Conservation (phyloP, 2,329 filamentous ascomycete genomes). For the Fusarium buharicum region DNA sequence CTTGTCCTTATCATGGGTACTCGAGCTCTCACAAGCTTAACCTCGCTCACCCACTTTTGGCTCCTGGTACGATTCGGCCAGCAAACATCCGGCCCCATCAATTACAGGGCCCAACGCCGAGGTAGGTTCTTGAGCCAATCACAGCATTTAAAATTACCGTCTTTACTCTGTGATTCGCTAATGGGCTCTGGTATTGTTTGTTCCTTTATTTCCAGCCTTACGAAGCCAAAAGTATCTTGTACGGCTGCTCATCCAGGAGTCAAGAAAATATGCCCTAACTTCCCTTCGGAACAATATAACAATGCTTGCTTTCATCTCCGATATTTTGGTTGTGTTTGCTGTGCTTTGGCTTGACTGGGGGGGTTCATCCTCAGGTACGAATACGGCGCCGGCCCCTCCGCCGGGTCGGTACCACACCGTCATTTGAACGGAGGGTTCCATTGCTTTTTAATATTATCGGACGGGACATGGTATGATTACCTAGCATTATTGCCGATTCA, state of each 20-base stretch:
- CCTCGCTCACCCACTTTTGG: background rate
- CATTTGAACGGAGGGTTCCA: conserved; percentile 25
- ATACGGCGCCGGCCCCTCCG: conserved; percentile 33
- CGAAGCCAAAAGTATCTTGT: too few relatives aligned
- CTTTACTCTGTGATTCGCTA: conserved; percentile 42
- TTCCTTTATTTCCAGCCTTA: conserved; percentile 15
- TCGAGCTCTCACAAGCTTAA: conserved; percentile 2
- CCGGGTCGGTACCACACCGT: conserved; percentile 30
- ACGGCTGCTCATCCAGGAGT: too few relatives aligned
- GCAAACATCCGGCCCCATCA: conserved; percentile 42
- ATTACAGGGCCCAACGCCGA: conserved; percentile 1
- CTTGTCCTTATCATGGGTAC: background rate
- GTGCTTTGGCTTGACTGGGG: background rate
- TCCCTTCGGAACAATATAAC: too few relatives aligned
- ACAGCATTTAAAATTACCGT: conserved; percentile 45
- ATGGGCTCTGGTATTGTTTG: background rate
- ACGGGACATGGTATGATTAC: conserved; percentile 13
- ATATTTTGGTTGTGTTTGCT: too few relatives aligned
- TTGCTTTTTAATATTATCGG: conserved; percentile 2
- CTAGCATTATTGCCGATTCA: background rate
- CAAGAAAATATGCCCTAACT: too few relatives aligned
- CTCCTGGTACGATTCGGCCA: conserved; percentile 42
- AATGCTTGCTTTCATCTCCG: too few relatives aligned
- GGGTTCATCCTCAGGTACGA: conserved; percentile 32
- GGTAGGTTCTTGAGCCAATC: conserved; percentile 42